These are phyloP conservation scores for Rhynchospora tenuis DNA, from an alignment of 176 grass and related monocot genomes.

Conservation along the genomic window DNA sequence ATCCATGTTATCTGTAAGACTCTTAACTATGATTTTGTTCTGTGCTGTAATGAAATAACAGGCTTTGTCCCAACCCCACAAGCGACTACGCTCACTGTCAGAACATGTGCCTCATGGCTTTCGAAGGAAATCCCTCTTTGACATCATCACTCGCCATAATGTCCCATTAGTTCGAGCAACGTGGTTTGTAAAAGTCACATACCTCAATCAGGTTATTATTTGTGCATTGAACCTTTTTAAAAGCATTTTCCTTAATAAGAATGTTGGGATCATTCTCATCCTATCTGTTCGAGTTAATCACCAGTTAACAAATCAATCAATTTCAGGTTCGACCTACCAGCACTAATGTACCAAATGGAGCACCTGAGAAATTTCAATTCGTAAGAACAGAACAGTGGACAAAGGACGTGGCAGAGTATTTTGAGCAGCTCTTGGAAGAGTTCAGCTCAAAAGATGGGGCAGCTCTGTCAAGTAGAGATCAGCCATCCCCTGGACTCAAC, in stretches of 20 bases:
- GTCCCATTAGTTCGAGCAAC: slow-evolving; percentile 89
- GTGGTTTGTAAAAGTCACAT: slow-evolving; percentile 99
- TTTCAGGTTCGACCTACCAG: slow-evolving; percentile 54
- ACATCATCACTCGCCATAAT: slow-evolving; percentile 81
- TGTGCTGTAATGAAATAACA: slow-evolving; percentile 33
- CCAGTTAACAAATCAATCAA: slow-evolving; percentile 20
- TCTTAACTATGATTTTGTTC: background rate
- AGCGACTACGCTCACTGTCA: slow-evolving; percentile 58
- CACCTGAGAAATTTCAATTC: slow-evolving; percentile 61
- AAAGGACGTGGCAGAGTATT: slow-evolving; percentile 88
- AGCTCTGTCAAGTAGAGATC: slow-evolving; percentile 55
- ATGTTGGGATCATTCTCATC: background rate
- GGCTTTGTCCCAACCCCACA: slow-evolving; percentile 82
- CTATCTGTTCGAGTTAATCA: background rate
- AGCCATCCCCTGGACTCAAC: slow-evolving; percentile 53
- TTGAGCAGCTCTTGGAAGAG: slow-evolving; percentile 91
- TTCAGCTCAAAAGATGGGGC: slow-evolving; percentile 68
- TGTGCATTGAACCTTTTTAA: background rate
- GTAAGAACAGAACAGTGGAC: slow-evolving; percentile 73
- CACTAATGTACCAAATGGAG: slow-evolving; percentile 47
- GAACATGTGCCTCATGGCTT: slow-evolving; percentile 98
- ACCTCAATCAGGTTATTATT: slow-evolving; percentile 93
- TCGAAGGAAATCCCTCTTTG: slow-evolving; percentile 93
- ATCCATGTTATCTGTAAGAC: background rate
- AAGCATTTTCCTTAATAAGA: background rate